Evolutionary conservation across 2,329 filamentous ascomycete genomes (phyloP).

Genomic region (Aureobasidium uvarum): DNA sequence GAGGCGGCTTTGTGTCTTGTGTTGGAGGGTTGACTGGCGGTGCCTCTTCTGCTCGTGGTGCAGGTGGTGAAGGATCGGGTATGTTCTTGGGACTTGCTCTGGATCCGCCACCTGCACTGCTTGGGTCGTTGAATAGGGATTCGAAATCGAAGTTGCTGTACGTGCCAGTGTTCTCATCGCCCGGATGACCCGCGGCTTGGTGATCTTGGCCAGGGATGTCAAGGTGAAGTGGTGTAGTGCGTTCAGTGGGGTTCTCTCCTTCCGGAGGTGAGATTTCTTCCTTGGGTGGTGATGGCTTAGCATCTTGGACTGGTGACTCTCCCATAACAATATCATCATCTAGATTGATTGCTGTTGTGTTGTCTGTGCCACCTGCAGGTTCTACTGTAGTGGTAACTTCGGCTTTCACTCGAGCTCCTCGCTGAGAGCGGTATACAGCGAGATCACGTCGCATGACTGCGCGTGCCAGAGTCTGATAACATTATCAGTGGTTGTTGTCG

Average conservation of each 20-base stretch:
- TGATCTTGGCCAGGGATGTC: conserved; percentile 23
- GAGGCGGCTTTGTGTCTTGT: conserved; percentile 3
- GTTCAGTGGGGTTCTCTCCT: conserved; percentile 8
- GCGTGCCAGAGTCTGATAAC: conserved; percentile 35
- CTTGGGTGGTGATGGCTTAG: conserved; percentile 23
- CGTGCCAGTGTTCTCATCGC: conserved; percentile 28
- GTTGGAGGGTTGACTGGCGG: background rate
- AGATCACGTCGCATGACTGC: conserved; percentile 40
- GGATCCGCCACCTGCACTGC: conserved; percentile 29
- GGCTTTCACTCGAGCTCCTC: background rate
- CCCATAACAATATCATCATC: conserved; percentile 28
- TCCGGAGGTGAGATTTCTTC: background rate
- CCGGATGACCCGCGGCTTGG: conserved; percentile 17
- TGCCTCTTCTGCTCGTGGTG: background rate
- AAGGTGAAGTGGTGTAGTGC: conserved; percentile 12
- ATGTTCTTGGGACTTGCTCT: conserved; percentile 28
- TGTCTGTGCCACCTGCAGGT: background rate
- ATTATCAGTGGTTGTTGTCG: conserved; percentile 15
- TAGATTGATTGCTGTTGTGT: background rate
- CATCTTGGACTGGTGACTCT: conserved; percentile 19
- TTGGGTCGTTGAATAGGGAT: conserved; percentile 38
- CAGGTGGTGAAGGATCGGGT: background rate
- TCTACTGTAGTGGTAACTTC: background rate
- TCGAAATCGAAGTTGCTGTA: conserved; percentile 38
- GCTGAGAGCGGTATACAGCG: conserved; percentile 34